phyloP scores from a whole-genome alignment of 495 filamentous ascomycete species.

The Podospora australis region DNA sequence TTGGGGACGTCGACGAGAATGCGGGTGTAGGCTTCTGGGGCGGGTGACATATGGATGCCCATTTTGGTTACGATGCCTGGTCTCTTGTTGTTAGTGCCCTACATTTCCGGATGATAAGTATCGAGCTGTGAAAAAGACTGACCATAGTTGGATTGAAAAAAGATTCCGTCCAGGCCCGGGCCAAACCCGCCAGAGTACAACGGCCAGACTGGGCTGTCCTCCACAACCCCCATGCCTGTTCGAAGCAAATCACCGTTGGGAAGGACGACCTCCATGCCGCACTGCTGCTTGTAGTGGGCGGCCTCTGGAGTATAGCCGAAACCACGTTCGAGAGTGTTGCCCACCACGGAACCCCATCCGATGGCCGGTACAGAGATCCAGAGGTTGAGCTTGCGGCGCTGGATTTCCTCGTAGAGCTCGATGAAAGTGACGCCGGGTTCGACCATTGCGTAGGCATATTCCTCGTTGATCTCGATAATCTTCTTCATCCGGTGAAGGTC shows the following conservation, averaged over 20 bases:
- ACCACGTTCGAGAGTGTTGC: conserved; percentile 50
- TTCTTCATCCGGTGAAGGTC: conserved; percentile 51
- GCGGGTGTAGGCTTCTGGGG: neutral
- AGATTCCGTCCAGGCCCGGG: conserved; percentile 49
- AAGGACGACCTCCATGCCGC: conserved; percentile 51
- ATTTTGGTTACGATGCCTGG: conserved; percentile 53
- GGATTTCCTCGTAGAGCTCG: conserved; percentile 44
- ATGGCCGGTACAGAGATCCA: conserved; percentile 50
- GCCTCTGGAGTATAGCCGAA: conserved; percentile 33
- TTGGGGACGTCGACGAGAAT: conserved; percentile 28
- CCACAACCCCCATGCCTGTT: conserved; percentile 53
- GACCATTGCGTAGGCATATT: conserved; percentile 46
- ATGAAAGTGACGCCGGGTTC: conserved; percentile 54
- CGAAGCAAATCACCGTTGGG: conserved; percentile 48
- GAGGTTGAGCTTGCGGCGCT: conserved; percentile 34
- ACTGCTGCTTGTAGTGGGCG: conserved; percentile 49
- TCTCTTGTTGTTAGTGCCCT: too few species aligned
- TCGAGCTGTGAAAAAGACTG: too few species aligned
- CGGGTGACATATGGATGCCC: conserved; percentile 34
- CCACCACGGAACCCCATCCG: conserved; percentile 49
- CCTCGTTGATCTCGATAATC: conserved; percentile 45
- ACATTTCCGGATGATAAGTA: too few species aligned
- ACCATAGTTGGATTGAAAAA: conserved; percentile 49
- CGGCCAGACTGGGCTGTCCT: conserved; percentile 40
- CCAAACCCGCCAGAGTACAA: conserved; percentile 50